Evolutionary conservation across 1,284 basidiomycete species (phyloP).

Genomic region (Sporisorium scitamineum): DNA sequence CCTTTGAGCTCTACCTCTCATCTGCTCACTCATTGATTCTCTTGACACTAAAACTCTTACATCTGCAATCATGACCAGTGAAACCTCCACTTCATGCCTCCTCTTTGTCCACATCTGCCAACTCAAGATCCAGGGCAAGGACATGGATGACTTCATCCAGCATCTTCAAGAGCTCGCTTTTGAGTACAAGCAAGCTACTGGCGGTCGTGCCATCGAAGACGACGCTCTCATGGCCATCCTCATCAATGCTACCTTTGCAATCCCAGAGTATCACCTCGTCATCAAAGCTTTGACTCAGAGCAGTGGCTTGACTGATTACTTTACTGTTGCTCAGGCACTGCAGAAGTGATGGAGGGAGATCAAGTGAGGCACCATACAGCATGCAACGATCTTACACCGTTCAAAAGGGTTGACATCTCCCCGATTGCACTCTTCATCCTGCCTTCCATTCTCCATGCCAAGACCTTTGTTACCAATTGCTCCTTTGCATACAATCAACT

Average conservation of each 20-base stretch:
- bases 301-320: slow-evolving; percentile 18
- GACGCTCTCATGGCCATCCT: slow-evolving; percentile 28
- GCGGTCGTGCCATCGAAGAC: slow-evolving; percentile 24
- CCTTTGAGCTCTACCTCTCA: not conserved
- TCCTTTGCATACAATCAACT: not conserved
- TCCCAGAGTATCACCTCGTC: slow-evolving; percentile 26
- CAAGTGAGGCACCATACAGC: not conserved
- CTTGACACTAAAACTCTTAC: not conserved
- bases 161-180: slow-evolving; percentile 24
- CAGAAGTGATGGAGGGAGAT: slow-evolving; percentile 23
- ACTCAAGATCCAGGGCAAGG: slow-evolving; percentile 25
- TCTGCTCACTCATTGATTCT: not conserved
- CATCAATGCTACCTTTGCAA: slow-evolving; percentile 22
- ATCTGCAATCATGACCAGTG: slow-evolving; percentile 15
- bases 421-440: too few relatives aligned
- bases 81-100: slow-evolving; percentile 24
- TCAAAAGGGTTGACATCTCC: too few relatives aligned
- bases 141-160: slow-evolving; percentile 28
- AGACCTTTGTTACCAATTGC: not conserved
- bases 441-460: not conserved
- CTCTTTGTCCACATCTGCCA: slow-evolving; percentile 37
- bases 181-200: slow-evolving; percentile 25
- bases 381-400: not conserved
- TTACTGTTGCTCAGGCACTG: slow-evolving; percentile 20
- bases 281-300: slow-evolving; percentile 16